phyloP scores from a whole-genome alignment of 192 early-diverging fungal genomes.

The Gamsiella multidivaricata region DNA sequence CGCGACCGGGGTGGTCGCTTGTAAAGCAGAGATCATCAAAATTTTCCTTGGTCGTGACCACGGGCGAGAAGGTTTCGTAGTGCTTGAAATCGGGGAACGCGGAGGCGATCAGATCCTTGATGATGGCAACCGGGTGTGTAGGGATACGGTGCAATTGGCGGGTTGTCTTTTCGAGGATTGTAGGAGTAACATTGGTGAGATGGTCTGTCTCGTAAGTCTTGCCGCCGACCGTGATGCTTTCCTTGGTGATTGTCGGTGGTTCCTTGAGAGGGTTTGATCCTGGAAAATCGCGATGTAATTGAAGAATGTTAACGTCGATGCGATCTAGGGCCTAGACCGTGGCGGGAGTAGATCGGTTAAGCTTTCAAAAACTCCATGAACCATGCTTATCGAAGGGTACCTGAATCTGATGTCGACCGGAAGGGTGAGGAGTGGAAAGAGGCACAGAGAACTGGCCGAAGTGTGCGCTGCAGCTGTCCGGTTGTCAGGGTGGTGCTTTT shows the following conservation, averaged over 20 bases:
- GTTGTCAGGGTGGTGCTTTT: neutral
- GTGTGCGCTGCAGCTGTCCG: constrained; percentile 1
- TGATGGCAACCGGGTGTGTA: constrained; percentile 88
- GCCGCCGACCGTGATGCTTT: constrained; percentile 53
- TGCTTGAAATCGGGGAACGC: constrained; percentile 76
- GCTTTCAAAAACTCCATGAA: no score
- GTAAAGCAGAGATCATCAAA: constrained; percentile 94
- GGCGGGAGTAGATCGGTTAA: neutral
- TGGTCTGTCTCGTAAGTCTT: constrained; percentile 62
- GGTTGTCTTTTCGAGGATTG: constrained; percentile 79
- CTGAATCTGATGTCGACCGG: constrained; percentile 19
- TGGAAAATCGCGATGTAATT: neutral
- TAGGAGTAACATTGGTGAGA: constrained; percentile 82
- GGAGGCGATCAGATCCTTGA: constrained; percentile 81
- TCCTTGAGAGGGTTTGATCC: constrained; percentile 17
- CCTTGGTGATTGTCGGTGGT: constrained; percentile 33
- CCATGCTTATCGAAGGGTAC: no score
- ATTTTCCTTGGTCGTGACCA: constrained; percentile 85
- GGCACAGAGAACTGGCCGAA: constrained; percentile 21
- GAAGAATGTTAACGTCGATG: neutral
- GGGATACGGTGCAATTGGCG: constrained; percentile 81
- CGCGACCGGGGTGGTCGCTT: constrained; percentile 83
- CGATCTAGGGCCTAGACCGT: no score
- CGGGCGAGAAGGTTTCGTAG: constrained; percentile 77
- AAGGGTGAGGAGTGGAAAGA: constrained; percentile 37